Base-by-base conservation (phyloP, 1,139 yeast species). In the Meyerozyma athensensis region DNA sequence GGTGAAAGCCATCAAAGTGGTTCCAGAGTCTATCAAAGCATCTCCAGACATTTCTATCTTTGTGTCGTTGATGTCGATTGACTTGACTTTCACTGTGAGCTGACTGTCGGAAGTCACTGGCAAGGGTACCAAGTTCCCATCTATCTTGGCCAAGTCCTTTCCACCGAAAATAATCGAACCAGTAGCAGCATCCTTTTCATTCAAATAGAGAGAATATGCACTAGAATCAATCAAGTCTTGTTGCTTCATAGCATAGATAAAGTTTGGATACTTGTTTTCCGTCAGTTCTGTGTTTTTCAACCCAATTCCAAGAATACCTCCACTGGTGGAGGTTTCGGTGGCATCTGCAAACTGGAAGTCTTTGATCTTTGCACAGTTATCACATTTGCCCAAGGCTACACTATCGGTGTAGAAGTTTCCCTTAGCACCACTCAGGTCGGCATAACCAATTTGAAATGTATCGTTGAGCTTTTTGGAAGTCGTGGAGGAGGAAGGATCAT, bases 91-190 rank as follows among this genome's bases (percentile, higher is more conserved):
- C 9, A 28, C 32, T 9, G 20, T 9, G 18, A 28, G 32, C 10
- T 14, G 19, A 14, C 7, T 17, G 7, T 28, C 8, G 20, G 19
- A 10, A 18, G 12, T 13, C 10, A 28, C 18, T 12, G 79, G 78
- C 14, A 77, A 50, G 2, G 73, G 56, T 35, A 60, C 56, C 35
- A 79, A 57, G 10, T 58, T 54, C 16, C 82, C 82, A 1, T 60
- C 40, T 49, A 72, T 77, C 49, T 73, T 74, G 38, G 69, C 57
- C 37, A 66, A 72, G 49, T 80, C 86, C 33, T 77, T 67, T 31
- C 77, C 84, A 39, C 84, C 84, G 53, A 79, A 77, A 33, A 78
- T 52, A 30, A 79, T 56, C 24, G 70, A 62, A 8, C 79, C 81
- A 7, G 58, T 43, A n/a, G 53, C 32, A 4, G 71, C 61, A 23